Conservation (phyloP, 208 protist genomes). For the Trichomonas gallinae region DNA sequence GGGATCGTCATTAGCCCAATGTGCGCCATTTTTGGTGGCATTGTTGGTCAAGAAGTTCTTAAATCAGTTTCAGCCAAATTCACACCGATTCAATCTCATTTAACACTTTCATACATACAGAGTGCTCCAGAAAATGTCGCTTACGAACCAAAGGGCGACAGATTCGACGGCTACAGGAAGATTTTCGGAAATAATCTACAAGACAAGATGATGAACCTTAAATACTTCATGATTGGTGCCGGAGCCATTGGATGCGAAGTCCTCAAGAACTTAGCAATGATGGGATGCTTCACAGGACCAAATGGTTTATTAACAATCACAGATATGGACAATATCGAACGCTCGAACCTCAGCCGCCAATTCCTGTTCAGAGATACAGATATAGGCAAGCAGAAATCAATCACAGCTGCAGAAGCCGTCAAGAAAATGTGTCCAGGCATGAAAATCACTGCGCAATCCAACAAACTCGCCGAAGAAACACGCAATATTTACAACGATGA, state of each 20-base stretch:
- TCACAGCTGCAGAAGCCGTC: conserved; percentile 66
- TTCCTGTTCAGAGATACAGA: conserved; percentile 93
- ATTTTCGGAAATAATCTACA: conserved; percentile 76
- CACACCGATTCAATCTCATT: conserved; percentile 44
- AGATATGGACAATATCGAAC: conserved; percentile 98
- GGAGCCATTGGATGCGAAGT: conserved; percentile 95
- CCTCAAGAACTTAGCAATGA: conserved; percentile 92
- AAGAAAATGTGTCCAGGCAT: conserved; percentile 69
- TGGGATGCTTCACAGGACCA: conserved; percentile 62
- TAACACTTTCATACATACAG: background rate
- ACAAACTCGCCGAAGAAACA: conserved; percentile 71
- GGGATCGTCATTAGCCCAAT: conserved; percentile 34
- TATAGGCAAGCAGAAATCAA: conserved; percentile 78
- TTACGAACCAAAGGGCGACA: conserved; percentile 30
- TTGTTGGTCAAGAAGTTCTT: conserved; percentile 53
- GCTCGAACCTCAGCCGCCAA: conserved; percentile 66
- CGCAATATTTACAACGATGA: conserved; percentile 69
- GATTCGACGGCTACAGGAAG: conserved; percentile 80
- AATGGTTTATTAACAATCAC: conserved; percentile 57
- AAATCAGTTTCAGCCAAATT: conserved; percentile 55
- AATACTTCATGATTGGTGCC: conserved; percentile 73
- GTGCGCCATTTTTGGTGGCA: conserved; percentile 47
- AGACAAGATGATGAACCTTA: conserved; percentile 56
- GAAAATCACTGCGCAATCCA: conserved; percentile 30
- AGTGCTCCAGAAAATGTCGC: background rate